Evolutionary conservation across 1,284 basidiomycete genomes (phyloP), one percentile per base, ranked within the genome.

Genomic region (Rhodotorula sp.): DNA sequence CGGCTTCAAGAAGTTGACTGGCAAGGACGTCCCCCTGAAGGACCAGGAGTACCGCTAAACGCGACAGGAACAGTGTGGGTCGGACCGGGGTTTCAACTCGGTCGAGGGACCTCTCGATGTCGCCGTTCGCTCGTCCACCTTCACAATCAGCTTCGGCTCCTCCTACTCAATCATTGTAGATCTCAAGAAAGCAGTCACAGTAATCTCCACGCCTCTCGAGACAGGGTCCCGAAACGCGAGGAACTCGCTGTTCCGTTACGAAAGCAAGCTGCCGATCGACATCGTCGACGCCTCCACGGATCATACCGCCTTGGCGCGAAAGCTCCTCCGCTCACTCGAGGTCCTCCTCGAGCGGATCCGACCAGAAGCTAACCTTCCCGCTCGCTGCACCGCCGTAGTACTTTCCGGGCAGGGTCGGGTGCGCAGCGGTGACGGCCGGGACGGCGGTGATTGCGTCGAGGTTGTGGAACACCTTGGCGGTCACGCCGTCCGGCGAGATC

Each of bases 381-480:
- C 66, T 70, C 54, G 71, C 65, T 28, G 61, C 51, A 0, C 71
- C 71, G 31, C 69, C 68, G 13, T 22, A 66, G 46, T 69, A 66
- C 53, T 44, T 54, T 13, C 62, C 58, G n/a, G 28, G 77, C 8
- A 77, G 57, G 30, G 54, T 72, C 3, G 82, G 82, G 66, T 83
- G 82, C 16, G 76, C 76, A 3, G 81, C 80, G 13, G 81, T 82
- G 11, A 82, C 82, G 2, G 81, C 81, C 0, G 81, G 81, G 0
- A 82, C 81, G 22, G 81, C 81, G 0, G 81, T 82, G 20, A 83
- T 79, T 65, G 64, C 34, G 11, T 47, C 56, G 18, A 68, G 66
- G 44, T 75, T 62, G 22, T 48, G 46, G 9, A 77, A 55, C 9
- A 53, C 44, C 18, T 65, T 77, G n/a, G 81, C 76, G 34, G 16